Evolutionary conservation across 768 basidiomycete species (phyloP).

Genomic region (Tylopilus intermedius): DNA sequence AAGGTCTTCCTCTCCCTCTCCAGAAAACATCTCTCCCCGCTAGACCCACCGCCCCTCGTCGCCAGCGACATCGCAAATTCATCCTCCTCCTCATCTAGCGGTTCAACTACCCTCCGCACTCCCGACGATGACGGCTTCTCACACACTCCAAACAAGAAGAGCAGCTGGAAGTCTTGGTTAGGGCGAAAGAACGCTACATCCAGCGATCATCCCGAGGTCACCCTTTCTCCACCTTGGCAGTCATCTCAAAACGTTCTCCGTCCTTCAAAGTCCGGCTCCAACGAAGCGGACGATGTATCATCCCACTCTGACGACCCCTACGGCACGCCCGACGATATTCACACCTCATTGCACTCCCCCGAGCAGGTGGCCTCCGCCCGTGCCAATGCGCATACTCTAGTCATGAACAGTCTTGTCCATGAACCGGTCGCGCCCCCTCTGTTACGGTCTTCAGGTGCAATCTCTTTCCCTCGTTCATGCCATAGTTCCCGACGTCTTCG

Average conservation of each 20-base stretch:
- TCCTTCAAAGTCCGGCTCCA: constrained; percentile 21
- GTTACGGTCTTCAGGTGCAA: constrained; percentile 31
- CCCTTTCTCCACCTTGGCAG: constrained; percentile 29
- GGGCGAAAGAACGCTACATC: constrained; percentile 32
- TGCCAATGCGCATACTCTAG: constrained; percentile 39
- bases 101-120: constrained; percentile 49
- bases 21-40: constrained; percentile 19
- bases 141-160: constrained; percentile 37
- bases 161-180: constrained; percentile 57
- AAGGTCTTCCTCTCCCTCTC: constrained; percentile 26
- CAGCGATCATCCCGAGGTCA: constrained; percentile 27
- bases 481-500: constrained; percentile 38
- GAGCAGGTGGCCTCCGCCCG: constrained; percentile 31
- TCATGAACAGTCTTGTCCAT: constrained; percentile 43
- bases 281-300: constrained; percentile 33
- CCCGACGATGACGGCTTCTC: constrained; percentile 51
- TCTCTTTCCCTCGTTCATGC: constrained; percentile 54
- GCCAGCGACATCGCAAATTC: constrained; percentile 40
- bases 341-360: constrained; percentile 13
- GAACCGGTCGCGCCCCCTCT: constrained; percentile 46
- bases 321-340: constrained; percentile 16
- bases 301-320: constrained; percentile 36
- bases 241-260: constrained; percentile 20
- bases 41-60: constrained; percentile 22
- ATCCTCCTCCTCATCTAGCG: constrained; percentile 59